Evolutionary conservation across 2,329 filamentous ascomycete genomes (phyloP).

Genomic region (Tolypocladium ovalisporum): DNA sequence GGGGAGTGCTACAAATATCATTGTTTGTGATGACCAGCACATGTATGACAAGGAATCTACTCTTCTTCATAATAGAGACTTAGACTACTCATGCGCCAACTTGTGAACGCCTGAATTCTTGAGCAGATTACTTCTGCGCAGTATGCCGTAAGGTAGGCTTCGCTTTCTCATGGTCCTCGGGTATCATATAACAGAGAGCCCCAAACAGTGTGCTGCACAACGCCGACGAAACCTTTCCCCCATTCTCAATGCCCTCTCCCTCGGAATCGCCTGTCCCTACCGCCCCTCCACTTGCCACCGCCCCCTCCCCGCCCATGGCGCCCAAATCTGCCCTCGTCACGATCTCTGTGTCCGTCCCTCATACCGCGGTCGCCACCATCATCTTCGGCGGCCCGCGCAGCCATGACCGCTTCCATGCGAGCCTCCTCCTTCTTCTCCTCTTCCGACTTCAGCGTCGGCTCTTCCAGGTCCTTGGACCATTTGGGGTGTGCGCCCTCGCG

Average conservation of each 20-base stretch:
- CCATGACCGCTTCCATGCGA: conserved; percentile 13
- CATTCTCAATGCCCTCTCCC: conserved; percentile 18
- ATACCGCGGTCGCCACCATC: conserved; percentile 20
- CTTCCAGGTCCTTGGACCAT: conserved; percentile 68
- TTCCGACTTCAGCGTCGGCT: conserved; percentile 59
- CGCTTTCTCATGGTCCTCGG: background rate
- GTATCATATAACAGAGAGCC: background rate
- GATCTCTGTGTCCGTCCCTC: conserved; percentile 22
- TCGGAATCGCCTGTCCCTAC: conserved; percentile 22
- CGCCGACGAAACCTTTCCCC: background rate
- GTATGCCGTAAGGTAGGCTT: background rate
- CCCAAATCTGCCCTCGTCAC: conserved; percentile 21
- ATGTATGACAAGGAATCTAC: background rate
- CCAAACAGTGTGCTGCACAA: background rate
- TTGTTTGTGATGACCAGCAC: background rate
- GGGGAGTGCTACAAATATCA: background rate
- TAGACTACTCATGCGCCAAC: background rate
- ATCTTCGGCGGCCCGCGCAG: conserved; percentile 20
- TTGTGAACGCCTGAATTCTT: background rate
- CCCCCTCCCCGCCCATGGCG: conserved; percentile 19
- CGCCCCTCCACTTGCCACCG: conserved; percentile 26
- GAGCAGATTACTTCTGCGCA: background rate
- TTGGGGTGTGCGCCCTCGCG: conserved; percentile 72
- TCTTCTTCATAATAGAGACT: background rate
- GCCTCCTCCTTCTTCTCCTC: conserved; percentile 46